Evolutionary conservation across 2,329 filamentous ascomycete genomes (phyloP).

Genomic region (Cladosporium sp.): DNA sequence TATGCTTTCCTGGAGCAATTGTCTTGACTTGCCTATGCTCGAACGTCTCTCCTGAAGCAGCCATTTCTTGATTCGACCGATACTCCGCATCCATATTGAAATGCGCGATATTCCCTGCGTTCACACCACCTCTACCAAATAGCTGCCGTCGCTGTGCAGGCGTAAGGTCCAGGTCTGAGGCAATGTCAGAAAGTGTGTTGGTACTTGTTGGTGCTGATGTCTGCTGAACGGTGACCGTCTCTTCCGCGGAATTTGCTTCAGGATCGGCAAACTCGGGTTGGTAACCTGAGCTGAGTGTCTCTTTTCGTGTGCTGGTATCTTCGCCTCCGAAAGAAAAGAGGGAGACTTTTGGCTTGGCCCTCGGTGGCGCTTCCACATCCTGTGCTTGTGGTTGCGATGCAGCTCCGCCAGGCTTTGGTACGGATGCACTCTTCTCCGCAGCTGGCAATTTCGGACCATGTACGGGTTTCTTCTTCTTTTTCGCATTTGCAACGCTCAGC

Average conservation of each 20-base stretch:
- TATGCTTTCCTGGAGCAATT: slow-evolving; percentile 86
- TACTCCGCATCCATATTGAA: slow-evolving; percentile 92
- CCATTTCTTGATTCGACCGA: slow-evolving; percentile 72
- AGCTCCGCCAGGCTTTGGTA: background rate
- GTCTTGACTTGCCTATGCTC: slow-evolving; percentile 76
- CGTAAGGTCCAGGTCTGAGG: slow-evolving; percentile 73
- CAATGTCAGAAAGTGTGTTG: slow-evolving; percentile 66
- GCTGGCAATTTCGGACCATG: background rate
- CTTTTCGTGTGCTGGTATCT: slow-evolving; percentile 20
- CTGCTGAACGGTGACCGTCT: background rate
- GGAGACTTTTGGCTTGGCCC: slow-evolving; percentile 17
- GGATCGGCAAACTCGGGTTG: slow-evolving; percentile 32
- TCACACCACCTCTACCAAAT: slow-evolving; percentile 61
- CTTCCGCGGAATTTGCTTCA: background rate
- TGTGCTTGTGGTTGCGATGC: background rate
- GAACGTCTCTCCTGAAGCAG: slow-evolving; percentile 63
- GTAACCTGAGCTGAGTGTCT: slow-evolving; percentile 29
- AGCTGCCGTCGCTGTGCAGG: slow-evolving; percentile 74
- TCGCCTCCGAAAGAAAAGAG: slow-evolving; percentile 50
- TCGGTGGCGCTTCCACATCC: background rate
- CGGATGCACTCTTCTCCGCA: background rate
- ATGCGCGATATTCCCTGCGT: slow-evolving; percentile 64
- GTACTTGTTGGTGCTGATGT: slow-evolving; percentile 20
- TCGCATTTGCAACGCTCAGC: slow-evolving; percentile 74
- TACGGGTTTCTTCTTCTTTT: slow-evolving; percentile 61